Evolutionary conservation across 176 grass and related monocot species (phyloP).

Genomic region (Lolium perenne): DNA sequence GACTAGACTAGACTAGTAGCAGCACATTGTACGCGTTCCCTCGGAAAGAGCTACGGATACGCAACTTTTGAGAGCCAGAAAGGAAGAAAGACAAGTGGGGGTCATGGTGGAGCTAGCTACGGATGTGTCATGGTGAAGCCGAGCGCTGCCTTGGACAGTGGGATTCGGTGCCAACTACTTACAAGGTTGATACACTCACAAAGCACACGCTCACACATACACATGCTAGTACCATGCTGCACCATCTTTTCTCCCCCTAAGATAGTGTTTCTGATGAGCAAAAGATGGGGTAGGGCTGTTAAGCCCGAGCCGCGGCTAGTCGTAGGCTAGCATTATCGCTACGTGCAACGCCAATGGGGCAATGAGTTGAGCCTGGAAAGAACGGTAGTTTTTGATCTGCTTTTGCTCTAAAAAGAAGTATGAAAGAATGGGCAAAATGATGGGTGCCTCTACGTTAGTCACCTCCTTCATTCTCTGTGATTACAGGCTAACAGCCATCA

Average conservation of each 20-base stretch:
- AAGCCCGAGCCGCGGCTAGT: slow-evolving; percentile 50
- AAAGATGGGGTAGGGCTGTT: slow-evolving; percentile 58
- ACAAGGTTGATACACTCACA: no score
- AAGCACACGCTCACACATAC: neutral
- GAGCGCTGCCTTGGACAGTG: slow-evolving; percentile 58
- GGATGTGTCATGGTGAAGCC: slow-evolving; percentile 73
- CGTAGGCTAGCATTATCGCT: slow-evolving; percentile 54
- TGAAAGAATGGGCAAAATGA: slow-evolving; percentile 46
- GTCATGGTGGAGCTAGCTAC: slow-evolving; percentile 33
- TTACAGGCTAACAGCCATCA: slow-evolving; percentile 24
- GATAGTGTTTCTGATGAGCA: slow-evolving; percentile 50
- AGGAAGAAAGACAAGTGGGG: slow-evolving; percentile 39
- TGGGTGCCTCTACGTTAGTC: slow-evolving; percentile 42
- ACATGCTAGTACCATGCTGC: slow-evolving; percentile 30
- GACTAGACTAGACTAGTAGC: neutral
- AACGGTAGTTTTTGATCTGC: slow-evolving; percentile 44
- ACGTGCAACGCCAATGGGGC: slow-evolving; percentile 42
- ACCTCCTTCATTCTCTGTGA: neutral
- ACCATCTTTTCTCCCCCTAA: slow-evolving; percentile 45
- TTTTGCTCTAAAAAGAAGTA: slow-evolving; percentile 31
- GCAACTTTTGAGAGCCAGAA: slow-evolving; percentile 62
- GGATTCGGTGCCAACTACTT: slow-evolving; percentile 68
- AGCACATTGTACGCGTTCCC: slow-evolving; percentile 37
- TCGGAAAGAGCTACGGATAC: slow-evolving; percentile 84
- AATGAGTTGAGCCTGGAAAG: slow-evolving; percentile 40